A percentile compares a stretch with the other conserved stretches of the same genome.
Conservation (phyloP, 108 stramenopile genomes). For the Schizochytrium sp. region DNA sequence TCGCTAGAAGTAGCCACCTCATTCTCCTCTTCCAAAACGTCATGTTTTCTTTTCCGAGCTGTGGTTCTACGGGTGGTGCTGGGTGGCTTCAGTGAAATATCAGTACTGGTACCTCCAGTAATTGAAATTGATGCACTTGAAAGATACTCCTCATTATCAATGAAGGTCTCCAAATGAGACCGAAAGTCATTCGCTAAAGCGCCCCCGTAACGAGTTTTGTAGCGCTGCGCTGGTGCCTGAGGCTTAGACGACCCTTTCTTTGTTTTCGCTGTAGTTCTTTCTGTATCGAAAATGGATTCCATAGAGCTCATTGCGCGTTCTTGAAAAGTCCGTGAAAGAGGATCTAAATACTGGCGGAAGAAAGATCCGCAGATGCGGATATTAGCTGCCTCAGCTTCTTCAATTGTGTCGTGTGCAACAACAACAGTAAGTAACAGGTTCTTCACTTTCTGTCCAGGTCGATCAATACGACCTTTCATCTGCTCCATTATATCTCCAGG, state of each 20-base stretch:
- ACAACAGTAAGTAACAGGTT: background rate
- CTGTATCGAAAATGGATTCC: background rate
- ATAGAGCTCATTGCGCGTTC: background rate
- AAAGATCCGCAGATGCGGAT: conserved; percentile 15
- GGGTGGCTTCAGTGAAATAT: too few species aligned
- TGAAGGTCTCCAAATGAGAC: background rate
- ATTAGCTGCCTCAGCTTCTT: conserved; percentile 15
- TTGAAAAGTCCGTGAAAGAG: conserved; percentile 24
- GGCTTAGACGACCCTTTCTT: background rate
- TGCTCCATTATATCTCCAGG: conserved; percentile 37
- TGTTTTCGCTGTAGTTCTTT: background rate
- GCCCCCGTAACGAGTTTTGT: conserved; percentile 8
- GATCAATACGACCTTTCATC: conserved; percentile 33
- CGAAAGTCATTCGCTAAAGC: background rate
- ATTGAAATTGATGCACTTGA: background rate
- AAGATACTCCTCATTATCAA: background rate
- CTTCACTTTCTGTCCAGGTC: conserved; percentile 14
- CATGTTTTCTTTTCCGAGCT: too few species aligned
- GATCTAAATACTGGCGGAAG: conserved; percentile 14
- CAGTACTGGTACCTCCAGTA: background rate
- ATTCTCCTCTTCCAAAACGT: too few species aligned
- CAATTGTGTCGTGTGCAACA: conserved; percentile 16
- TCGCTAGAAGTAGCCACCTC: too few species aligned
- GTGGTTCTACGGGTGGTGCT: too few species aligned
- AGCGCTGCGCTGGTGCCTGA: background rate